Percentiles rank a stretch among this genome's conserved stretches.
Conservation (phyloP, 2,329 filamentous ascomycete species). For the Talaromyces sp. region DNA sequence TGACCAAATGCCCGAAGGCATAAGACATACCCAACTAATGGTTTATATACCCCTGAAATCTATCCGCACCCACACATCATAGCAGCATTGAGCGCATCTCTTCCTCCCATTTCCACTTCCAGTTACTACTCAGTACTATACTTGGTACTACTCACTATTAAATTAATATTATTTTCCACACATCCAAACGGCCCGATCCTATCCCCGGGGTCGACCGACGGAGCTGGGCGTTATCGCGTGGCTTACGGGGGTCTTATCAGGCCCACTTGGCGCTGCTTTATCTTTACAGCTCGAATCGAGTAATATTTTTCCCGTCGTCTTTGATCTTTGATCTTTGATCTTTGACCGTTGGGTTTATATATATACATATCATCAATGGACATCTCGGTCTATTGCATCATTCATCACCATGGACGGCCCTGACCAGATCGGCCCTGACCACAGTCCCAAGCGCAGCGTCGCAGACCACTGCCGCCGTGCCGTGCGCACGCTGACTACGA, state of each 20-base stretch:
- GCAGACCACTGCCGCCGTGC: conserved; percentile 30
- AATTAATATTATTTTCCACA: too few relatives aligned
- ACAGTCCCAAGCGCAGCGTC: conserved; percentile 31
- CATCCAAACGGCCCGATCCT: too few relatives aligned
- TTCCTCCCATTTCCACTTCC: too few relatives aligned
- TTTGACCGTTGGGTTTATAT: not conserved
- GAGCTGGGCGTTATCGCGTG: not conserved
- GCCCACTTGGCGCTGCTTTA: not conserved
- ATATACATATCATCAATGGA: not conserved
- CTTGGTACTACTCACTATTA: too few relatives aligned
- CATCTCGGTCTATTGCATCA: not conserved
- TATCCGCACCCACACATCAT: too few relatives aligned
- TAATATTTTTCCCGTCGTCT: not conserved
- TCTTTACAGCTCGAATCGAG: not conserved
- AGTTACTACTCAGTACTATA: too few relatives aligned
- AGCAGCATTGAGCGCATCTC: too few relatives aligned
- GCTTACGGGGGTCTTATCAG: not conserved
- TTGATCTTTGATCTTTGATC: too few relatives aligned
- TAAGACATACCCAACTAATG: conserved; percentile 8
- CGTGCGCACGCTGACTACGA: conserved; percentile 37
- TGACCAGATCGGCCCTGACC: conserved; percentile 41
- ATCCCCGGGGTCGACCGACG: not conserved
- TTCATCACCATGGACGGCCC: conserved; percentile 27
- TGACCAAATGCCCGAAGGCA: conserved; percentile 55
- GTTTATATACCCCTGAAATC: conserved; percentile 14